phyloP scores from a whole-genome alignment of 169 alveolate species.

The Amoebophrya sp. region DNA sequence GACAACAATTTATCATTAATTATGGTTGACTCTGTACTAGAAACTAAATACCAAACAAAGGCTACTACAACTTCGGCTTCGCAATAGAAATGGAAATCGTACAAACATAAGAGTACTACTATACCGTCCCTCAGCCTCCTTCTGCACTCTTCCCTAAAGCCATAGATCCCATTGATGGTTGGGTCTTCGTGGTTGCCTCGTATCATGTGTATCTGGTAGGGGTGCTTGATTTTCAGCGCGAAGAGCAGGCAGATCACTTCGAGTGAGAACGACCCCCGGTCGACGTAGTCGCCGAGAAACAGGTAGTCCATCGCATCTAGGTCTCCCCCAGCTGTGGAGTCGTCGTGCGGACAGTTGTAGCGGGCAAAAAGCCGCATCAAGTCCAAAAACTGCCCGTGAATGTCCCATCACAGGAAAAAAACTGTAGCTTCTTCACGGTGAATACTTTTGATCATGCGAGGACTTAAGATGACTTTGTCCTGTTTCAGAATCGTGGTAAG shows the following conservation, averaged over 20 bases:
- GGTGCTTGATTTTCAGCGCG: constrained; percentile 88
- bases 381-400: constrained; percentile 97
- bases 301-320: constrained; percentile 94
- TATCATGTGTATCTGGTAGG: constrained; percentile 93
- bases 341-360: constrained; percentile 76
- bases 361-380: constrained; percentile 88
- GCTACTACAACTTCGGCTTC: neutral
- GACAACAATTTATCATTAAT: neutral
- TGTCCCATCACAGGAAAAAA: constrained; percentile 88
- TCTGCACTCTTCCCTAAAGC: constrained; percentile 96
- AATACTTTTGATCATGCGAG: neutral
- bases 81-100: no score
- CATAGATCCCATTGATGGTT: constrained; percentile 92
- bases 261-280: constrained; percentile 83
- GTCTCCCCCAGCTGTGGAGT: constrained; percentile 85
- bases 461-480: constrained; percentile 27
- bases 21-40: neutral
- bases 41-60: neutral
- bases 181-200: constrained; percentile 85
- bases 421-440: constrained; percentile 45
- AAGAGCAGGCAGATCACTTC: constrained; percentile 82
- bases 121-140: constrained; percentile 88
- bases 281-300: constrained; percentile 98
- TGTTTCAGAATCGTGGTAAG: constrained; percentile 42
- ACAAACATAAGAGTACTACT: no score